These are phyloP conservation scores for Wickerhamomyces kurtzmanii DNA, from an alignment of 805 yeast species.

Conservation along the genomic window DNA sequence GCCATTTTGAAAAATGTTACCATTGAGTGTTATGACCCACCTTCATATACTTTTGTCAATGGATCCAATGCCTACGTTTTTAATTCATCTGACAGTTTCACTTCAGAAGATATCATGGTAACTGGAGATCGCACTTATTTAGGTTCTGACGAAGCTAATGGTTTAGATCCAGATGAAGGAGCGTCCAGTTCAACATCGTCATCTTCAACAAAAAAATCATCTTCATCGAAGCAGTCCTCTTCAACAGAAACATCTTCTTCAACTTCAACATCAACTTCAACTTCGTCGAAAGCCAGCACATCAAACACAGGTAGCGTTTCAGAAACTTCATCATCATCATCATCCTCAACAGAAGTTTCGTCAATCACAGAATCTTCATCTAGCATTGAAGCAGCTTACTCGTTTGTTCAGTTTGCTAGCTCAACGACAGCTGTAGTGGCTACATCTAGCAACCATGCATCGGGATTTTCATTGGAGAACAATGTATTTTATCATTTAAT, in stretches of 20 bases:
- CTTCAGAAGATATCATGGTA: constrained; percentile 44
- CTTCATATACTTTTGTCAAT: constrained; percentile 34
- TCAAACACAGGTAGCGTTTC: constrained; percentile 2
- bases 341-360: constrained; percentile 3
- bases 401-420: constrained; percentile 1
- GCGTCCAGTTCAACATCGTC: constrained; percentile 9
- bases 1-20: constrained; percentile 50
- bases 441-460: too few species aligned
- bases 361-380: not conserved
- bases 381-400: not conserved
- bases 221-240: constrained; percentile 4
- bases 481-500: too few species aligned
- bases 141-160: constrained; percentile 53
- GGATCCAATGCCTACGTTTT: constrained; percentile 46
- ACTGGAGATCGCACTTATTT: constrained; percentile 54
- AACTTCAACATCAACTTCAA: constrained; percentile 3
- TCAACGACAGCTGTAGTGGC: constrained; percentile 2
- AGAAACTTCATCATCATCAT: constrained; percentile 1
- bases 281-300: constrained; percentile 2
- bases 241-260: constrained; percentile 1
- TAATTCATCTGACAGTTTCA: constrained; percentile 36
- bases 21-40: constrained; percentile 67
- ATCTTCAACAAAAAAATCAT: constrained; percentile 8
- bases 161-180: constrained; percentile 44
- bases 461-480: too few species aligned